These are phyloP conservation scores for Niebla homalea DNA, from an alignment of 495 filamentous ascomycete species.

Conservation along the genomic window DNA sequence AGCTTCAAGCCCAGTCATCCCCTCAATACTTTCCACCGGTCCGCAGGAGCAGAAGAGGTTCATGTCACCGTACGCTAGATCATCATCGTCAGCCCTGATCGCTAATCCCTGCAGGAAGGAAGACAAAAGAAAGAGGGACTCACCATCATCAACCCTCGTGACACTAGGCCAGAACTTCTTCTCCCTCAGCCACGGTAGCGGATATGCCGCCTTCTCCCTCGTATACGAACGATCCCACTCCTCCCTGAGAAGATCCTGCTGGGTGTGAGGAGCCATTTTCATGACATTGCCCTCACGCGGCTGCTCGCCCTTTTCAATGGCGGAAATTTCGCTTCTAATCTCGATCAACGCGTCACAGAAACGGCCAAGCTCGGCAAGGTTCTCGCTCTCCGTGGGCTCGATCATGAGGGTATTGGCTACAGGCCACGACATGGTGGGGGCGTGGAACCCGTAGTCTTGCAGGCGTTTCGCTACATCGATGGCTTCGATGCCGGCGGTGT, in stretches of 20 bases:
- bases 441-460: conserved; percentile 97
- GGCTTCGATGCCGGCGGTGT: conserved; percentile 74
- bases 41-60: conserved; percentile 94
- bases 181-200: conserved; percentile 70
- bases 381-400: conserved; percentile 93
- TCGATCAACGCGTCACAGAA: conserved; percentile 87
- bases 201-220: conserved; percentile 78
- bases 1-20: conserved; percentile 21
- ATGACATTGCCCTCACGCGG: conserved; percentile 78
- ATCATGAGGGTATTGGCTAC: conserved; percentile 97
- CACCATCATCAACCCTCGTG: conserved; percentile 81
- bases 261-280: conserved; percentile 82
- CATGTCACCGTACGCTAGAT: conserved; percentile 72
- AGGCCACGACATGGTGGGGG: conserved; percentile 97
- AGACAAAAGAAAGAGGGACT: conserved; percentile 19
- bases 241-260: conserved; percentile 63
- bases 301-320: conserved; percentile 66
- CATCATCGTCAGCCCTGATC: conserved; percentile 19
- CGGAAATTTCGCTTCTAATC: conserved; percentile 77
- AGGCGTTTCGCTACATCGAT: conserved; percentile 97
- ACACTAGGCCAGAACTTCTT: conserved; percentile 99
- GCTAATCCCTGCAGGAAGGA: neutral
- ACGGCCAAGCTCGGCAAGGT: conserved; percentile 83
- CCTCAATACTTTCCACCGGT: conserved; percentile 53
- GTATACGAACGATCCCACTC: conserved; percentile 72